Evolutionary conservation across 2,329 filamentous ascomycete species (phyloP), one percentile per base, ranked within the genome.

Genomic region (Laburnicola sp.): DNA sequence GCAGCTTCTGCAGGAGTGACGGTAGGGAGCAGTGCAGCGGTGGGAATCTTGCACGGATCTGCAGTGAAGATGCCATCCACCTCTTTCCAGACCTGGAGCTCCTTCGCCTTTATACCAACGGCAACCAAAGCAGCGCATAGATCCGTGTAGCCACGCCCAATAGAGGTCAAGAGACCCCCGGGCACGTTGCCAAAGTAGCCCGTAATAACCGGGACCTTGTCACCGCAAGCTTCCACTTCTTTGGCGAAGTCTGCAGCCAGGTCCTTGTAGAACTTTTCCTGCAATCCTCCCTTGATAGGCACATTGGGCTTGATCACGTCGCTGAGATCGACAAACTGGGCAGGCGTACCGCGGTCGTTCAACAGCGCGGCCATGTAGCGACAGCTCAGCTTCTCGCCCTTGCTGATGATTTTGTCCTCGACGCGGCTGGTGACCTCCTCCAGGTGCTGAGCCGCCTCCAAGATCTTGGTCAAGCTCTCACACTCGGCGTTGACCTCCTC

Each of bases 31-130:
- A 99, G 80, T 40, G 88, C 82, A n/a, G 94, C 95, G 0, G 93
- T 97, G 2, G 93, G 92, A 32, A 95, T 90, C 74, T 94, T 95
- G 62, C 88, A 84, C 2, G 90, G 90, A 67, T 97, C 93, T 4
- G 86, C 86, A 1, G 86, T 88, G 75, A 96, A 94, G 69, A 97
- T 95, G 52, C 91, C 92, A 72, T 99, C 94, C 6, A 99, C 94
- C 72, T 99, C 94, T 77, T 99, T 99, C 94, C 94, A 97, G 57
- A 99, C 89, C 74, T 99, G 94, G 45, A 99, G 81, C 73, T 99
- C 94, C 48, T 87, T 78, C 0, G 94, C 94, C 63, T 84, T 80
- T n/a, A 95, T 78, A 3, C 91, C 93, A 7, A 99, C 93, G 1
- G 94, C 91, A 45, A 92, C 87, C 11, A 99, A 80, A 4, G 94